A percentile compares a stretch with the other conserved stretches of the same genome.
Conservation (phyloP, 2,329 filamentous ascomycete genomes). For the Exophiala oligosperma region DNA sequence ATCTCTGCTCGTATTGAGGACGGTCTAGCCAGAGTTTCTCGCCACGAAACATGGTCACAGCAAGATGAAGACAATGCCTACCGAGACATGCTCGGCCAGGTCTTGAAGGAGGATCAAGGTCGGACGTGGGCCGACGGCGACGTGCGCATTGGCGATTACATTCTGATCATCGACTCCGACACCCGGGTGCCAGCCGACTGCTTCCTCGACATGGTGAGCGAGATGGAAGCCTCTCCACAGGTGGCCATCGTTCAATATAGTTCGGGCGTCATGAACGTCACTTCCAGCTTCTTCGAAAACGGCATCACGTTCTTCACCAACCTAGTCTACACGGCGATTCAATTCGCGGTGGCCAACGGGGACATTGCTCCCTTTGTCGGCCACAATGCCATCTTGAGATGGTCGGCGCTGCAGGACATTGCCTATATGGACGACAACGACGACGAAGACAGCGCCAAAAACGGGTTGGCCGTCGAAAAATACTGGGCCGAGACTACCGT, state of each 20-base stretch:
- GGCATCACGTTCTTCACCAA: slow-evolving; percentile 77
- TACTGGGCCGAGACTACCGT: slow-evolving; percentile 66
- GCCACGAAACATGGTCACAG: slow-evolving; percentile 31
- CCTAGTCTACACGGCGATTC: slow-evolving; percentile 71
- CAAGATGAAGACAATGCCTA: slow-evolving; percentile 49
- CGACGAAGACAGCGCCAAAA: too few species aligned
- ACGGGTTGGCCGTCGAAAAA: slow-evolving; percentile 53
- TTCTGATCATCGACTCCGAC: slow-evolving; percentile 68
- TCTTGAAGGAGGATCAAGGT: slow-evolving; percentile 54
- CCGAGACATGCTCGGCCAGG: slow-evolving; percentile 49
- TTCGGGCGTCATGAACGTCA: slow-evolving; percentile 74
- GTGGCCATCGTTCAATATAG: slow-evolving; percentile 71
- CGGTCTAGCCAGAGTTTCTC: slow-evolving; percentile 42
- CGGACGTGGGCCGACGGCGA: slow-evolving; percentile 73
- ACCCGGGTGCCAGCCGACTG: slow-evolving; percentile 68
- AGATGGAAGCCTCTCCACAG: slow-evolving; percentile 70
- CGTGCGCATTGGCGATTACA: slow-evolving; percentile 79
- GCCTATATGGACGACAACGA: slow-evolving; percentile 46
- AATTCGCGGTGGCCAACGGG: slow-evolving; percentile 67
- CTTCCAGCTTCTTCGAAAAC: slow-evolving; percentile 70
- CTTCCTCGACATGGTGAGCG: slow-evolving; percentile 67
- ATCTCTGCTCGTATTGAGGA: slow-evolving; percentile 64
- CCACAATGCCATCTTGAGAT: slow-evolving; percentile 73
- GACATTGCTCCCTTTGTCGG: slow-evolving; percentile 75
- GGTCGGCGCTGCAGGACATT: slow-evolving; percentile 41